A percentile compares a stretch with the other conserved stretches of the same genome.
These are phyloP conservation scores for Rhynchospora pubera DNA, from an alignment of 176 grass and related monocot species.

Conservation along the genomic window DNA sequence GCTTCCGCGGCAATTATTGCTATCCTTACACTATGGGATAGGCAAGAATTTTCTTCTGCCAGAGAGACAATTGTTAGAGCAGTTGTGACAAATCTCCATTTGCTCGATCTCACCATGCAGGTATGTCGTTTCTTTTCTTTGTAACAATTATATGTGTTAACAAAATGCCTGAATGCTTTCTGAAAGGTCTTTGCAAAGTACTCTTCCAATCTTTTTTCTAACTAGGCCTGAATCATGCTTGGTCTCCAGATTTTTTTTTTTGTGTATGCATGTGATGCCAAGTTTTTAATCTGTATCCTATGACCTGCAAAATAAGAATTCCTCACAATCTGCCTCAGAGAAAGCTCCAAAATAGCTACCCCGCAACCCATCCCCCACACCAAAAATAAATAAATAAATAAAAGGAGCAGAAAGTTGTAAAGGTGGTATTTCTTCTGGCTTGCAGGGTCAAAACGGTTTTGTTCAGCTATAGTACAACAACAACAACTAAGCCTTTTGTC, in stretches of 20 bases:
- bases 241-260: neutral
- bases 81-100: constrained; percentile 92
- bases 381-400: neutral
- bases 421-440: neutral
- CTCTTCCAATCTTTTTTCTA: neutral
- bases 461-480: neutral
- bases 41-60: constrained; percentile 95
- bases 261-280: neutral
- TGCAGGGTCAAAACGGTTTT: neutral
- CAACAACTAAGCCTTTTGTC: too few species aligned
- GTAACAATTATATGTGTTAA: neutral
- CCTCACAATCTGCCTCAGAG: neutral
- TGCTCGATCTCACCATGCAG: constrained; percentile 99
- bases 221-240: neutral
- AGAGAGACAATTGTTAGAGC: constrained; percentile 89
- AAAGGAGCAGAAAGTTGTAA: neutral
- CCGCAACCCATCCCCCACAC: too few species aligned
- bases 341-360: neutral
- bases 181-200: neutral
- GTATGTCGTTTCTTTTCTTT: constrained; percentile 19
- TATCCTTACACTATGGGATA: constrained; percentile 84
- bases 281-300: neutral
- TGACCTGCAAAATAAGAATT: neutral
- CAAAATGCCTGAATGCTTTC: neutral
- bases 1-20: constrained; percentile 89